Percentiles rank a stretch among this genome's conserved stretches.
These are phyloP conservation scores for Yamadazyma blattariae DNA, from an alignment of 1,139 yeast genomes.

Conservation along the genomic window DNA sequence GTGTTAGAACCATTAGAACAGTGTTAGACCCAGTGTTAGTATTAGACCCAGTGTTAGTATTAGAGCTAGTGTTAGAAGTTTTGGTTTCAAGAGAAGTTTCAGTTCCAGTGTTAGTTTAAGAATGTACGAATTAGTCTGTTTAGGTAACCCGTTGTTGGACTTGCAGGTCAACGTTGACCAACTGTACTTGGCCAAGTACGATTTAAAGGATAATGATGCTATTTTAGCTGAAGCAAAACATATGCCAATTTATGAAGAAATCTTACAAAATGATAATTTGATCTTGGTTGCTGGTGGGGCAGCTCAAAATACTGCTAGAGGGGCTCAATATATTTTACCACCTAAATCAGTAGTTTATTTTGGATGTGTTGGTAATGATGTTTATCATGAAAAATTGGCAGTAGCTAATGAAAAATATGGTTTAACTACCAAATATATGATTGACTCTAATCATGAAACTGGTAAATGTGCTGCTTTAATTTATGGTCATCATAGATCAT, in stretches of 20 bases:
- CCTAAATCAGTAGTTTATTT: constrained; percentile 82
- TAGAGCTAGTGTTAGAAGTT: too few species aligned
- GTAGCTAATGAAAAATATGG: constrained; percentile 89
- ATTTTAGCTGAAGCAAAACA: constrained; percentile 88
- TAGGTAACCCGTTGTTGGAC: constrained; percentile 74
- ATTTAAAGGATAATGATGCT: constrained; percentile 88
- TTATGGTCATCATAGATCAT: constrained; percentile 83
- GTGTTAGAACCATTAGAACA: constrained; percentile 12
- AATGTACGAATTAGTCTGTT: constrained; percentile 41
- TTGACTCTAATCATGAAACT: constrained; percentile 72
- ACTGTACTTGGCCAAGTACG: constrained; percentile 74
- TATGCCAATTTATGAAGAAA: constrained; percentile 81
- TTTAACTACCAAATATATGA: constrained; percentile 80
- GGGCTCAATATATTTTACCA: constrained; percentile 92
- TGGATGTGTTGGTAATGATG: constrained; percentile 95
- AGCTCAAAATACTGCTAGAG: constrained; percentile 98
- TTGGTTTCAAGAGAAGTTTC: too few species aligned
- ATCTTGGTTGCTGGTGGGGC: constrained; percentile 97
- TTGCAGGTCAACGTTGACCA: constrained; percentile 77
- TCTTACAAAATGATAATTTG: constrained; percentile 58
- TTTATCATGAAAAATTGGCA: constrained; percentile 74
- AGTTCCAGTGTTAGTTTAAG: too few species aligned
- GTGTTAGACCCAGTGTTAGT: too few species aligned
- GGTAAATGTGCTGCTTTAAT: constrained; percentile 98
- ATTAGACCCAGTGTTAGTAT: too few species aligned